phyloP scores from a whole-genome alignment of 2,329 filamentous ascomycete species.

The Ceratocystis harringtonii region DNA sequence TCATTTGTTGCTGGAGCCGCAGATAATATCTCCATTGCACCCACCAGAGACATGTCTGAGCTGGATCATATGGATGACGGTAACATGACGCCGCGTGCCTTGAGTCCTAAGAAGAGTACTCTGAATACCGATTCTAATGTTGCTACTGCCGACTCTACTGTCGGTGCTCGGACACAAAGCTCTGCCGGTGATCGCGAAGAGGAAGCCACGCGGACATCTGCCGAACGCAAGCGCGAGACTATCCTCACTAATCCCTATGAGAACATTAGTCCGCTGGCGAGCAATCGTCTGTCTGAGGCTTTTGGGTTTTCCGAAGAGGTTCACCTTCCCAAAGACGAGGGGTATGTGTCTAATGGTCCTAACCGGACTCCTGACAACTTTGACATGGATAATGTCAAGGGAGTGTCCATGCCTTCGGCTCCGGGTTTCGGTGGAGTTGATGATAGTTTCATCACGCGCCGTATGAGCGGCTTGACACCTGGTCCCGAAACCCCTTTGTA shows the following conservation, averaged over 20 bases:
- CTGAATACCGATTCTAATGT: constrained; percentile 36
- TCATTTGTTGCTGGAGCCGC: constrained; percentile 15
- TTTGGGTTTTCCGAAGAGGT: constrained; percentile 25
- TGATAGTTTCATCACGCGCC: constrained; percentile 56
- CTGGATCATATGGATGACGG: constrained; percentile 20
- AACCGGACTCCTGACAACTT: constrained; percentile 38
- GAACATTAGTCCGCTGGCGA: constrained; percentile 46
- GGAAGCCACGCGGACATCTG: constrained; percentile 31
- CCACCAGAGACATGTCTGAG: constrained; percentile 1
- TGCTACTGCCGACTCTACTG: constrained; percentile 30
- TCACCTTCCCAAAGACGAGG: constrained; percentile 47
- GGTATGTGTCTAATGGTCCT: constrained; percentile 68
- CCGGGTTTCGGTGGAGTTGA: constrained; percentile 33
- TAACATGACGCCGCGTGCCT: constrained; percentile 34
- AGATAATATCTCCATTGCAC: constrained; percentile 14
- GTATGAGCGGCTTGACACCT: constrained; percentile 80
- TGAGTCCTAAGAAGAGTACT: constrained; percentile 17
- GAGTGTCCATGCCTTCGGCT: constrained; percentile 25
- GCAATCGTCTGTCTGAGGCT: constrained; percentile 36
- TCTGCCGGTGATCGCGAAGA: constrained; percentile 24
- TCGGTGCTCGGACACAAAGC: background rate
- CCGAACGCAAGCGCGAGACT: constrained; percentile 50
- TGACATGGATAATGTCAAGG: constrained; percentile 35
- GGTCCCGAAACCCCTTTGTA: constrained; percentile 83
- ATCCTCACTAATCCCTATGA: constrained; percentile 54